A percentile compares a stretch with the other conserved stretches of the same genome.
phyloP scores from a whole-genome alignment of 2,329 filamentous ascomycete genomes.

The Nannizzia gypsea region DNA sequence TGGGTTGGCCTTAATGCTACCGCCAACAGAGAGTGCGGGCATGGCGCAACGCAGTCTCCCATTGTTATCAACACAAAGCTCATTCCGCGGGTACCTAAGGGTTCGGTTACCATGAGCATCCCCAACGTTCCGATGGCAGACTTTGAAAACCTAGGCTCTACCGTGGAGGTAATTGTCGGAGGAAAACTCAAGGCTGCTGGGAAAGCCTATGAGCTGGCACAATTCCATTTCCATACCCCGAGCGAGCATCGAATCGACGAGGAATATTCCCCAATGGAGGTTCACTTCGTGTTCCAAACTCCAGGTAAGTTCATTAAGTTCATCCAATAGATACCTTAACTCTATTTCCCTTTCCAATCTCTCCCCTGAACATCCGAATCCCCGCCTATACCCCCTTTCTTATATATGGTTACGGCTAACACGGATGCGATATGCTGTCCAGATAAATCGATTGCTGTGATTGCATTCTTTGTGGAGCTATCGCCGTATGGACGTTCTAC shows the following conservation, averaged over 20 bases:
- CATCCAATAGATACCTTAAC: not conserved
- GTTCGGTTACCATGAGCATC: not conserved
- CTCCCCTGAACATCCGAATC: not conserved
- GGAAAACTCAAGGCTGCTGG: slow-evolving; percentile 35
- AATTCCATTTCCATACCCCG: slow-evolving; percentile 52
- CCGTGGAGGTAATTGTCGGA: slow-evolving; percentile 41
- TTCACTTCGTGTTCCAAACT: slow-evolving; percentile 48
- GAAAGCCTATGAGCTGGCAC: slow-evolving; percentile 36
- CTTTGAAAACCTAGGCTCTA: slow-evolving; percentile 39
- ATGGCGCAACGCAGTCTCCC: not conserved
- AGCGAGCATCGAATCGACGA: slow-evolving; percentile 45
- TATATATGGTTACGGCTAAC: not conserved
- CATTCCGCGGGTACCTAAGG: not conserved
- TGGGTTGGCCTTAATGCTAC: not conserved
- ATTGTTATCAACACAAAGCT: not conserved
- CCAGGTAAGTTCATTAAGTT: slow-evolving; percentile 17
- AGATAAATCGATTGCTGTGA: not conserved
- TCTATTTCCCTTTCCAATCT: not conserved
- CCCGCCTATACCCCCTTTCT: not conserved
- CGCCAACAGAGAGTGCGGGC: not conserved
- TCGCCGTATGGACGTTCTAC: not conserved
- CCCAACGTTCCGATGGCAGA: not conserved
- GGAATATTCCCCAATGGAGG: slow-evolving; percentile 42
- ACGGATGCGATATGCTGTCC: not conserved
- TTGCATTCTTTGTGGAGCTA: slow-evolving; percentile 3